These are phyloP conservation scores for Sporothrix pseudoabietina DNA, from an alignment of 2,329 filamentous ascomycete species.

Conservation along the genomic window DNA sequence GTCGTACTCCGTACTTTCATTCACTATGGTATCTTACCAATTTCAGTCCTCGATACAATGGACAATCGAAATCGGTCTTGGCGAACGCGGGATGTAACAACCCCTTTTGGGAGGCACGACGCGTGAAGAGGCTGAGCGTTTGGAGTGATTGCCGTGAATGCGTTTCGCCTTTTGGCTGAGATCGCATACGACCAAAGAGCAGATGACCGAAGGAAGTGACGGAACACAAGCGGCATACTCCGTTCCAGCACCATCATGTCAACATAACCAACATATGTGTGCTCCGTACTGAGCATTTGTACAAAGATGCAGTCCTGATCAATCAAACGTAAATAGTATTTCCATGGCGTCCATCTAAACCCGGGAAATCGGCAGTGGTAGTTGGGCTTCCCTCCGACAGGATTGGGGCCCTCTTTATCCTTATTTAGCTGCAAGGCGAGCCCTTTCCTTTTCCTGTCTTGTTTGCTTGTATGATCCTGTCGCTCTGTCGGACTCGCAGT, in stretches of 20 bases:
- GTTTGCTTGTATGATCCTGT: background rate
- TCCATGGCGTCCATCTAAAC: background rate
- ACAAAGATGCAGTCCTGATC: background rate
- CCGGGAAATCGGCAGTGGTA: slow-evolving; percentile 13
- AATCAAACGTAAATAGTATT: background rate
- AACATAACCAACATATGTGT: too few relatives aligned
- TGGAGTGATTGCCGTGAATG: slow-evolving; percentile 9
- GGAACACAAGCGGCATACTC: background rate
- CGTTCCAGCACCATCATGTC: background rate
- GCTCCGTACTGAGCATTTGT: too few relatives aligned
- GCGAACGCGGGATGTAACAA: slow-evolving; percentile 33
- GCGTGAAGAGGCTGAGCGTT: slow-evolving; percentile 26
- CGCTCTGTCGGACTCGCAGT: background rate
- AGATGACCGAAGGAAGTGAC: background rate
- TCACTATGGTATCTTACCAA: background rate
- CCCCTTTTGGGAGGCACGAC: slow-evolving; percentile 19
- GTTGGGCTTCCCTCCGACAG: background rate
- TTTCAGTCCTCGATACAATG: background rate
- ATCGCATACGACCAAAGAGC: slow-evolving; percentile 2
- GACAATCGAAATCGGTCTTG: slow-evolving; percentile 24
- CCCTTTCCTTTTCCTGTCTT: background rate
- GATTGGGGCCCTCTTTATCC: background rate
- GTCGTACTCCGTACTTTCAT: background rate
- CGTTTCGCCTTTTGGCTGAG: slow-evolving; percentile 19
- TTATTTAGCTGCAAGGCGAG: background rate